These are phyloP conservation scores for Ogataea allantospora DNA, from an alignment of 805 yeast species.

Conservation along the genomic window DNA sequence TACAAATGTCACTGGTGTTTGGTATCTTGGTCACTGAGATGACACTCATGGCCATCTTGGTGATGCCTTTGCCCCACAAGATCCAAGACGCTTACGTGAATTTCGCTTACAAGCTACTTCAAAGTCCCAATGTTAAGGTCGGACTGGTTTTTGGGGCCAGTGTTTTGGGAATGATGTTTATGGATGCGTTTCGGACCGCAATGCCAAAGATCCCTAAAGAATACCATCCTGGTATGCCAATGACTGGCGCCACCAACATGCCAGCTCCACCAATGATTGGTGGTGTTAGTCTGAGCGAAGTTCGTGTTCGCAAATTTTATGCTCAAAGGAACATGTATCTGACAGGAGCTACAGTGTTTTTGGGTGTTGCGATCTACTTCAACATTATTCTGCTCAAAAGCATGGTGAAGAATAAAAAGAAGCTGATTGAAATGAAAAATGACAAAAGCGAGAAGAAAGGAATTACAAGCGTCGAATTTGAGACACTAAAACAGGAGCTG, in stretches of 20 bases:
- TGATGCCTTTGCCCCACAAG: constrained; percentile 49
- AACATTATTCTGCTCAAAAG: constrained; percentile 43
- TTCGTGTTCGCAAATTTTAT: constrained; percentile 47
- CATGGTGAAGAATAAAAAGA: constrained; percentile 38
- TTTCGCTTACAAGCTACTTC: constrained; percentile 30
- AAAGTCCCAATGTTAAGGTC: constrained; percentile 39
- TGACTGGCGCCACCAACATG: constrained; percentile 1
- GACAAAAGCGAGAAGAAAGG: constrained; percentile 40
- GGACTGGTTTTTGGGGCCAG: constrained; percentile 40
- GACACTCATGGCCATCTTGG: constrained; percentile 40
- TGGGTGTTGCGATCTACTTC: constrained; percentile 44
- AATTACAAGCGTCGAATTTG: constrained; percentile 28
- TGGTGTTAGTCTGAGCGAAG: constrained; percentile 25
- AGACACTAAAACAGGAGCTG: constrained; percentile 19
- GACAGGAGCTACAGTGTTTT: constrained; percentile 52
- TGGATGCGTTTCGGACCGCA: constrained; percentile 40
- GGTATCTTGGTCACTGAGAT: constrained; percentile 44
- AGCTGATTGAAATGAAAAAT: constrained; percentile 17
- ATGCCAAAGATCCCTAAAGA: constrained; percentile 18
- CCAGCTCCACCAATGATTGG: constrained; percentile 12
- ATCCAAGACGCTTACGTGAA: constrained; percentile 40
- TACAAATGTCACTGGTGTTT: constrained; percentile 37
- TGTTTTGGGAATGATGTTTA: constrained; percentile 43
- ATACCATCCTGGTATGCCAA: constrained; percentile 7
- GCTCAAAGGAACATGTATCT: constrained; percentile 58